Base-by-base conservation (phyloP, 2,329 filamentous ascomycete species). In the Scorias spongiosa region DNA sequence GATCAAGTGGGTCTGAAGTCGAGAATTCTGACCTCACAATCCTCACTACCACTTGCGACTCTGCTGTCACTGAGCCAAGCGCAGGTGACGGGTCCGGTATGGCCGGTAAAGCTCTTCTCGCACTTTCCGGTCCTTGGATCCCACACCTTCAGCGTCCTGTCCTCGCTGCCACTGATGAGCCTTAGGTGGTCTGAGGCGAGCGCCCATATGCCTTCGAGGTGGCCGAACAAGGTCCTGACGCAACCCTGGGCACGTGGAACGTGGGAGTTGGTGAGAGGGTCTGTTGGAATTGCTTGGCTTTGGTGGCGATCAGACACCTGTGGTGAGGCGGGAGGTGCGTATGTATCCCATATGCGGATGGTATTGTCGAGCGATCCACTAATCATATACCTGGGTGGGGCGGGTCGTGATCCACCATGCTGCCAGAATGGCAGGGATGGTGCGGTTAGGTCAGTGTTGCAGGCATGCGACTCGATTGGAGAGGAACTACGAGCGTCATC, bases 101-200 rank as follows among this genome's bases (percentile, higher is more conserved):
- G 91, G 0, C 88, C 88, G 2, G 85, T 87, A 57, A 94, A 89
- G 2, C 88, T 96, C 41, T 87, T 74, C 61, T 96, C 88, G 63
- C 88, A 94, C 57, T 84, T 86, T 26, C 91, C 91, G 1, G 84
- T 88, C 45, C 87, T 71, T 12, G 89, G 84, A 64, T 96, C 89
- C 91, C 91, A 98, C 29, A 84, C 78, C 67, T 96, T 96, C 55
- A 94, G 84, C 78, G 89, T 93, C 37, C 85, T 80, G 63, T 98
- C 91, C 61, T 96, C 87, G 10, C 85, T 84, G 1, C 88, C 89
- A 14, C 82, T 86, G 11, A 96, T 86, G 12, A 94, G 78, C 10
- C 91, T 78, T 15, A 96, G 68, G 1, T 83, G 88, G 63, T 96
- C 89, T 2, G 84, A 89, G 0, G 84, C 85, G 2, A 98, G 71